phyloP scores from a whole-genome alignment of 179 eudicot genomes.

The Amaranthus tricolor region DNA sequence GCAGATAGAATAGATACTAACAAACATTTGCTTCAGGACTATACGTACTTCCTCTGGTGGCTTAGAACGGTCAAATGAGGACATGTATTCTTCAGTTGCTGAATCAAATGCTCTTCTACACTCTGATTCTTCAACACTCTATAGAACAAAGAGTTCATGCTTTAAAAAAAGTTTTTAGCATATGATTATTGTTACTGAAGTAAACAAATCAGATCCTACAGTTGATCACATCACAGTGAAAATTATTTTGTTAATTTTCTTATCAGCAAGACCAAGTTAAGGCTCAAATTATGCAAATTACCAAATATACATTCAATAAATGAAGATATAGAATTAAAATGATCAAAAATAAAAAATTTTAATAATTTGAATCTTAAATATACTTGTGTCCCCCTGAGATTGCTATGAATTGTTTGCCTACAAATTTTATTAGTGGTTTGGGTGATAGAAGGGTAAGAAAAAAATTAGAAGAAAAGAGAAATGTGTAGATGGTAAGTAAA shows the following conservation, averaged over 20 bases:
- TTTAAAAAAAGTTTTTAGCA: constrained; percentile 1
- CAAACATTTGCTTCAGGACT: constrained; percentile 1
- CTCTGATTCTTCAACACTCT: constrained; percentile 99
- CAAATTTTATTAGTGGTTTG: no score
- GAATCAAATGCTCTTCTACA: constrained; percentile 87
- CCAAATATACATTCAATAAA: not conserved
- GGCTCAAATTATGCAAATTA: not conserved
- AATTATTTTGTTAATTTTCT: not conserved
- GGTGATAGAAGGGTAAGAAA: no score
- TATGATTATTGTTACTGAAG: not conserved
- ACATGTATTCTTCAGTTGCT: constrained; percentile 81
- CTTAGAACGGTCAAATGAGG: constrained; percentile 81
- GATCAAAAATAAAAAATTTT: not conserved
- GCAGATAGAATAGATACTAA: not conserved
- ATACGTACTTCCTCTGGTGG: constrained; percentile 89
- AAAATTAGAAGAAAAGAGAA: no score
- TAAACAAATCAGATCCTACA: not conserved
- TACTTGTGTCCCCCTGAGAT: no score
- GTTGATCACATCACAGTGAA: not conserved
- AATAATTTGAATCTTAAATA: not conserved
- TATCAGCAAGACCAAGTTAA: not conserved
- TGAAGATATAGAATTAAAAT: not conserved
- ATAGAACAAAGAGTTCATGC: constrained; percentile 12
- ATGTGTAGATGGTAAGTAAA: no score
- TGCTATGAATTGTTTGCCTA: no score